phyloP scores from a whole-genome alignment of 371 early-diverging fungal genomes.

The Lichtheimia ramosa region DNA sequence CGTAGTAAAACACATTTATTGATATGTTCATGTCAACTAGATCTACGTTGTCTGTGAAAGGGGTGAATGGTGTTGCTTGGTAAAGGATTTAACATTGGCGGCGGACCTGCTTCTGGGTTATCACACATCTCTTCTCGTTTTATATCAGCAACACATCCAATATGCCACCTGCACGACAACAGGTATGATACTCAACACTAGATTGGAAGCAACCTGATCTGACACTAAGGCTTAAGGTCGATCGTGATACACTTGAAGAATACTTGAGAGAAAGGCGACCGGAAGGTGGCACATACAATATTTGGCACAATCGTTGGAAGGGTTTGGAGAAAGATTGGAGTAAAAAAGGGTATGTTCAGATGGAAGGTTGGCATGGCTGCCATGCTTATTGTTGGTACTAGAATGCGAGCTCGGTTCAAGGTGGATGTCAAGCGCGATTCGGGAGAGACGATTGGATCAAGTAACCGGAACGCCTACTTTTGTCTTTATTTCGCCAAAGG shows the following conservation, averaged over 20 bases:
- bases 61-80: no score
- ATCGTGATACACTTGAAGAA: constrained; percentile 43
- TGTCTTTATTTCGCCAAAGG: constrained; percentile 87
- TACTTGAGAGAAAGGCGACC: constrained; percentile 39
- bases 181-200: constrained; percentile 8
- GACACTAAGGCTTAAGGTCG: constrained; percentile 28
- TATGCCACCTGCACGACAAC: constrained; percentile 26
- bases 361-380: neutral
- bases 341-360: constrained; percentile 30
- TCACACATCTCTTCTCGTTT: no score
- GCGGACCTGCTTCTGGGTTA: no score
- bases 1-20: no score
- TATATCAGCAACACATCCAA: neutral
- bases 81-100: no score
- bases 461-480: constrained; percentile 65
- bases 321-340: constrained; percentile 52
- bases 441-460: constrained; percentile 72
- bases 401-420: constrained; percentile 63
- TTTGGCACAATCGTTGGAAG: constrained; percentile 76
- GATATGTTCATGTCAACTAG: no score
- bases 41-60: no score
- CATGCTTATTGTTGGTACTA: constrained; percentile 6
- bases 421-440: constrained; percentile 69
- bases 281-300: constrained; percentile 69
- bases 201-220: neutral